Evolutionary conservation across 129 eudicot species (phyloP).

Genomic region (Flaveria sonorensis): DNA sequence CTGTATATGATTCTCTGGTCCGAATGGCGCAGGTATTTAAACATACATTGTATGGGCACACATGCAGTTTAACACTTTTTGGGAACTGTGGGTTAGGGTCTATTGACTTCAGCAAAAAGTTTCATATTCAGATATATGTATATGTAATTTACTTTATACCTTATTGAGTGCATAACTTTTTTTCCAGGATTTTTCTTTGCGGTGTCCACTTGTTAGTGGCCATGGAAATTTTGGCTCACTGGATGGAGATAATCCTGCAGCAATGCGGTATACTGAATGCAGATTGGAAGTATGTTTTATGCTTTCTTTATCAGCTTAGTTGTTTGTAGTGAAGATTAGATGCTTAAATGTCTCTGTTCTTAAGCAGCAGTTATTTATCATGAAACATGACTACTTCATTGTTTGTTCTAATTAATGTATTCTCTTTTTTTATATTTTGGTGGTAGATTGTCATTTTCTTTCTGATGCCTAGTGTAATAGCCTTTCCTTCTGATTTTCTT

Average conservation of each 20-base stretch:
- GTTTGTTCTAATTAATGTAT: conserved; percentile 4
- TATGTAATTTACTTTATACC: not conserved
- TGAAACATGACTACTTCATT: not conserved
- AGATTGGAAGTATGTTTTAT: conserved; percentile 72
- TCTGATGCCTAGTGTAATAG: not conserved
- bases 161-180: conserved; percentile 4
- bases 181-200: conserved; percentile 86
- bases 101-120: not conserved
- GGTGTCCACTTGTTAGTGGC: conserved; percentile 86
- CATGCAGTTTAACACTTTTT: not conserved
- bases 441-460: not conserved
- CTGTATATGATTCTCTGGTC: conserved; percentile 89
- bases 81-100: conserved; percentile 1
- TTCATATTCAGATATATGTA: not conserved
- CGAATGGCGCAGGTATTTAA: conserved; percentile 95
- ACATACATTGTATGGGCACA: not conserved
- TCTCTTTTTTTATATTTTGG: not conserved
- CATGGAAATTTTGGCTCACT: conserved; percentile 98
- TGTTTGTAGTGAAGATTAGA: conserved; percentile 1
- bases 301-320: not conserved
- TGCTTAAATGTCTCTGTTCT: conserved; percentile 14
- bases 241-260: conserved; percentile 98
- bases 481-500: conserved; percentile 1
- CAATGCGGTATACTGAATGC: conserved; percentile 99
- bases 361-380: not conserved